phyloP scores from a whole-genome alignment of 83 land plant genomes.

The Picea mariana region DNA sequence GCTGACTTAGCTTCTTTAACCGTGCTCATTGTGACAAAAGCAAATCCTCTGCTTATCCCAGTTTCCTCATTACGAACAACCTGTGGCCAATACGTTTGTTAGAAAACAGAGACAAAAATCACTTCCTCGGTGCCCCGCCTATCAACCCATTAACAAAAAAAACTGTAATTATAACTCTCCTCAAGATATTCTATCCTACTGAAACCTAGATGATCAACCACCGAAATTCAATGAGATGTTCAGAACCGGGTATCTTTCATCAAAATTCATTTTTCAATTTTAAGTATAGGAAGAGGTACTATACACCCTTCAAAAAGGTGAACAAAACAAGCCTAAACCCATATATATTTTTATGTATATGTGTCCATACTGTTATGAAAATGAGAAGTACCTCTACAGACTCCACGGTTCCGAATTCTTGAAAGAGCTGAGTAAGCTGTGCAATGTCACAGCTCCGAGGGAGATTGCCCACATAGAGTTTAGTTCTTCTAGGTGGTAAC shows the following conservation, averaged over 20 bases:
- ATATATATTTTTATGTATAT: too few species aligned
- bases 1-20: slow-evolving; percentile 25
- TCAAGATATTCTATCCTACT: too few species aligned
- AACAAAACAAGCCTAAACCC: too few species aligned
- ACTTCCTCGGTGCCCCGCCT: neutral
- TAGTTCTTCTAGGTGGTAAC: neutral
- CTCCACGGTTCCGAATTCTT: neutral
- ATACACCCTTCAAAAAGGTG: too few species aligned
- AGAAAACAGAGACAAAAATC: neutral
- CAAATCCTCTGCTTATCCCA: slow-evolving; percentile 33
- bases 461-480: slow-evolving; percentile 4
- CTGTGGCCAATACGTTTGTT: neutral
- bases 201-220: too few species aligned
- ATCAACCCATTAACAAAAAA: too few species aligned
- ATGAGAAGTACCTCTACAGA: slow-evolving; percentile 8
- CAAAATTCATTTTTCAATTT: too few species aligned
- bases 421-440: neutral
- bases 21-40: slow-evolving; percentile 34
- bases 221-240: too few species aligned
- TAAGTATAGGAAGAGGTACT: too few species aligned
- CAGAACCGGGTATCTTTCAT: too few species aligned
- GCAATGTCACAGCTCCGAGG: neutral
- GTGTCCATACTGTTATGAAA: too few species aligned
- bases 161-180: too few species aligned
- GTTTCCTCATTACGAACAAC: slow-evolving; percentile 34